Base-by-base conservation (phyloP, 2,329 filamentous ascomycete species). In the Akanthomyces lecanii region DNA sequence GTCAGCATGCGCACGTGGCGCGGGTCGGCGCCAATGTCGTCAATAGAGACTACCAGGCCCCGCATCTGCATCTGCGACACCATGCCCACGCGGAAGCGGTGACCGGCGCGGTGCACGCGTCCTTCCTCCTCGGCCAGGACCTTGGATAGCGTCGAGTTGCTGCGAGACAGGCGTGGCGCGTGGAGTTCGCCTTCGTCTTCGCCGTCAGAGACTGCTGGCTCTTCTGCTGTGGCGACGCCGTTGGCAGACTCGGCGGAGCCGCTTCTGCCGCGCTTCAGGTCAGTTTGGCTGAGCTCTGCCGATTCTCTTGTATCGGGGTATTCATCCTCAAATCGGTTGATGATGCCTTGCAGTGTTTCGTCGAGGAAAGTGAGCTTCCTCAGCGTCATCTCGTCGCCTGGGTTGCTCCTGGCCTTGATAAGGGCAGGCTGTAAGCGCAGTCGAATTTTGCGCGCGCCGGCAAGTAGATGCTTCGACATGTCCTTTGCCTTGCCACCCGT, bases 311-410 rank as follows among this genome's bases (percentile, higher is more conserved):
- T 96, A 72, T 98, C 94, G 0, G 95, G 95, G 70, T 92, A 98
- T 75, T 98, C 94, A 72, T 96, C 90, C 74, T 98, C 95, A 72
- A 98, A 99, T 33, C 95, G 89, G 72, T 91, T 88, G 71, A 98
- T 98, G 78, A 98, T 97, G 67, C 89, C 89, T 70, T 92, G 84
- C 11, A 99, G 82, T 0, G 95, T 98, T 65, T 89, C 82, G 70
- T 97, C 92, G 36, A 99, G 84, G 83, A 97, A 97, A 50, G 89
- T 81, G 23, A 98, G 84, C 86, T 82, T 84, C 87, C 93, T 85
- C 72, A 96, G 91, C 67, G 89, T 90, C 67, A 86, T 81, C 68
- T 93, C 89, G 71, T 95, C 89, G 21, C 82, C 85, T 45, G 85
- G 81, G 66, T 84, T 83, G 52, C 88, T 84, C 77, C 90, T 79